phyloP scores from a whole-genome alignment of 306 rosid species.

The Canavalia ensiformis region DNA sequence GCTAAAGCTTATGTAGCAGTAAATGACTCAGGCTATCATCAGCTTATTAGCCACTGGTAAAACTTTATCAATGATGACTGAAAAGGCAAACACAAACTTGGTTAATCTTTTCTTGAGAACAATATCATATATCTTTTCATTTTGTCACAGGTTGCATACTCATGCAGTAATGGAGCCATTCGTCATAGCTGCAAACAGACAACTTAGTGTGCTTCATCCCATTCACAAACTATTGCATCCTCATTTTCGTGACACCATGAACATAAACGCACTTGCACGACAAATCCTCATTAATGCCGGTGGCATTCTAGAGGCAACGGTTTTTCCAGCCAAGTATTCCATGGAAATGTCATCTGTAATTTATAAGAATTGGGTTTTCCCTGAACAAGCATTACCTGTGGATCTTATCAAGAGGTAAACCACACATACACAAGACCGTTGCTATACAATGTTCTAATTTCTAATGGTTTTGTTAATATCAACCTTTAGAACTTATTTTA shows the following conservation, averaged over 20 bases:
- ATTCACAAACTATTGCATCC: conserved; percentile 79
- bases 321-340: conserved; percentile 67
- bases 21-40: conserved; percentile 80
- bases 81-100: conserved; percentile 29
- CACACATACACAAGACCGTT: background rate
- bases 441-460: too few relatives aligned
- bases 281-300: conserved; percentile 76
- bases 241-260: conserved; percentile 89
- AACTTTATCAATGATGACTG: background rate
- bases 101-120: background rate
- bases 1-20: conserved; percentile 85
- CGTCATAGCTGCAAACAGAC: conserved; percentile 78
- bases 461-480: too few relatives aligned
- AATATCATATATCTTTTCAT: background rate
- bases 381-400: conserved; percentile 77
- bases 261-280: conserved; percentile 73
- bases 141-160: conserved; percentile 71
- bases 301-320: conserved; percentile 72
- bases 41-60: conserved; percentile 85
- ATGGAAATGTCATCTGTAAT: conserved; percentile 76
- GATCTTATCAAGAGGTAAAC: conserved; percentile 81
- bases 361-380: conserved; percentile 80
- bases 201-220: conserved; percentile 85
- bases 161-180: conserved; percentile 91
- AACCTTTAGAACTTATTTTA: too few relatives aligned